Evolutionary conservation across 2,329 filamentous ascomycete genomes (phyloP), one percentile per base, ranked within the genome.

Genomic region (Fusarium nisikadoi): DNA sequence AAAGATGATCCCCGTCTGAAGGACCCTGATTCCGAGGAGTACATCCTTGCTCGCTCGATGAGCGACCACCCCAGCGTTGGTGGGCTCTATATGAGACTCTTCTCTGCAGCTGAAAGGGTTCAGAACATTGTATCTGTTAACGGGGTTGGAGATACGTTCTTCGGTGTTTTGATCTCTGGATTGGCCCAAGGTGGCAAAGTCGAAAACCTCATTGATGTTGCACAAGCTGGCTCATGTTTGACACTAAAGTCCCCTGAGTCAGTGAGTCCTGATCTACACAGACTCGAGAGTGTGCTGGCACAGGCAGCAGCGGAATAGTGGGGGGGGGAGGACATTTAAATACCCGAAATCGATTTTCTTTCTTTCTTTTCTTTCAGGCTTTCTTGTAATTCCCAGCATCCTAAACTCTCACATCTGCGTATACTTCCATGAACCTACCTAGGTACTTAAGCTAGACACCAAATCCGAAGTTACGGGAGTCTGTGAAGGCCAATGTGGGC

Each of bases 61-160:
- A 85, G 85, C 17, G 84, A 85, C 5, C 85, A 88, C 35, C 83
- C 83, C 3, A 81, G 84, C 12, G 84, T 91, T 0, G 90, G 94
- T 0, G 95, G 95, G 0, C 86, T 98, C 6, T 98, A 98, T 78
- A 94, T 98, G 91, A 80, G 88, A 38, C 73, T 89, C 25, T 93
- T 94, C 79, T 89, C 93, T 0, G 85, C 92, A 0, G 88, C 88
- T 2, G 90, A 93, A 78, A 82, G 84, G 20, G 86, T 97, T 0
- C 82, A 87, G 25, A 90, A 96, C 31, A 86, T 97, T 3, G 90
- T 95, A 3, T 97, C 94, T 50, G 95, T 98, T 14, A 98, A 98
- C 79, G 96, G 95, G 1, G 94, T 94, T 5, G 96, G 96, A 0
- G 96, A 99, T 81, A 98, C 96, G 0, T 95, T 98, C 80, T 85